Percentiles rank a stretch among this genome's conserved stretches.
Conservation (phyloP, 345 rosid species). For the Corchorus capsularis region DNA sequence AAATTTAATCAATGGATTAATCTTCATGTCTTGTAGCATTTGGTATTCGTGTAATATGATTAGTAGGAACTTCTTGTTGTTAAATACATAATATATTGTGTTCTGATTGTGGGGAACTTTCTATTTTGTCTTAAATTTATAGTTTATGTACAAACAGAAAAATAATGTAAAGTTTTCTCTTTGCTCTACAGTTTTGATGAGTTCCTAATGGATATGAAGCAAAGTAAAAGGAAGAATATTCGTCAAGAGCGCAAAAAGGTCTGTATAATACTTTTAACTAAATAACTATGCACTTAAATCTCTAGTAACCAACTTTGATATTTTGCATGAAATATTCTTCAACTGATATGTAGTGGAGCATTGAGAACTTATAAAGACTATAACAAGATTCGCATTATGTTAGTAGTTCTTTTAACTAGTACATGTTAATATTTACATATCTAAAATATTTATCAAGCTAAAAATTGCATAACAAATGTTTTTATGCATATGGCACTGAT, state of each 20-base stretch:
- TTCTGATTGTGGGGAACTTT: too few species aligned
- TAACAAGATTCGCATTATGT: neutral
- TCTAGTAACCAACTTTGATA: neutral
- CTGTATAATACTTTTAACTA: neutral
- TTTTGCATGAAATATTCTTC: neutral
- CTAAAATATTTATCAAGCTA: constrained; percentile 1
- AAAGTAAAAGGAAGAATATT: constrained; percentile 84
- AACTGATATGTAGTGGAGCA: neutral
- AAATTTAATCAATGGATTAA: neutral
- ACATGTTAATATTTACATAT: neutral
- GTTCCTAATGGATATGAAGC: constrained; percentile 95
- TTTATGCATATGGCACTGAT: neutral
- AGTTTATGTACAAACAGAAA: constrained; percentile 8
- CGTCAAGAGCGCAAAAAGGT: constrained; percentile 98
- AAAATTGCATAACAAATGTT: neutral
- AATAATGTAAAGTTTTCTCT: constrained; percentile 21
- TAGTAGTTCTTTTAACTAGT: neutral
- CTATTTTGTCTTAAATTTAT: neutral
- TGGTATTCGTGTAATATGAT: neutral
- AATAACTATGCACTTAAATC: neutral
- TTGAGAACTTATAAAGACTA: neutral
- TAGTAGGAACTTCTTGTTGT: too few species aligned
- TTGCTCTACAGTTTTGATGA: constrained; percentile 76
- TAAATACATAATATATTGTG: too few species aligned
- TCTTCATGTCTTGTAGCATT: neutral